A percentile compares a stretch with the other conserved stretches of the same genome.
Conservation (phyloP, 202 grass and related monocot species). For the Dendrocalamus latiflorus region DNA sequence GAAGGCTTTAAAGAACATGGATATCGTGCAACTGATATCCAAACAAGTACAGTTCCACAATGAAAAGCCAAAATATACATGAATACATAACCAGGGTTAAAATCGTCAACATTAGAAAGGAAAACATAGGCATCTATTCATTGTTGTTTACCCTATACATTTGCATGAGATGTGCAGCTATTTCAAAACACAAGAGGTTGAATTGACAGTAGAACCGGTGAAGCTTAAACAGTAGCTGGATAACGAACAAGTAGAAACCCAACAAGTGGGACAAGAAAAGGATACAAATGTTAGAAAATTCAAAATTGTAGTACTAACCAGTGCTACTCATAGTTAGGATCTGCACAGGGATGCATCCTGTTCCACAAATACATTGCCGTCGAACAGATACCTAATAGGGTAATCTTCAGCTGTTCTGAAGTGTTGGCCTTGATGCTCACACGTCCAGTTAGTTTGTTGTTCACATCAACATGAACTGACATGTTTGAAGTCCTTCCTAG, state of each 20-base stretch:
- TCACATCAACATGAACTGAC: too few species aligned
- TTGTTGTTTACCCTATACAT: not conserved
- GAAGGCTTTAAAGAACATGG: not conserved
- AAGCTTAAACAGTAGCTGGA: conserved; percentile 7
- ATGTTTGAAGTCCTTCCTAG: too few species aligned
- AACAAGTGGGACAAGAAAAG: conserved; percentile 12
- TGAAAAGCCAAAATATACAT: not conserved
- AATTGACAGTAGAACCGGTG: too few species aligned
- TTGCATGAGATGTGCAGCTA: conserved; percentile 18
- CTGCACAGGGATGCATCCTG: conserved; percentile 27
- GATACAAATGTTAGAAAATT: conserved; percentile 10
- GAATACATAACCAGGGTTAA: not conserved
- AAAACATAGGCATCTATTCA: conserved; percentile 8
- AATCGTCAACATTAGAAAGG: not conserved
- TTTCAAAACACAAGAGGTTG: not conserved
- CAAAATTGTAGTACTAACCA: conserved; percentile 31
- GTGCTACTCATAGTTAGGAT: conserved; percentile 34
- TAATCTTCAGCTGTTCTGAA: conserved; percentile 62
- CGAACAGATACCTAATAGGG: conserved; percentile 61
- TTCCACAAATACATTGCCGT: conserved; percentile 51
- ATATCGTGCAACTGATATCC: not conserved
- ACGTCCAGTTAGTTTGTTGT: too few species aligned
- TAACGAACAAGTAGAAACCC: conserved; percentile 14
- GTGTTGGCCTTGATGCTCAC: conserved; percentile 61
- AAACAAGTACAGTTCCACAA: not conserved